Evolutionary conservation across 2,329 filamentous ascomycete genomes (phyloP).

Genomic region (Gaeumannomyces tritici): DNA sequence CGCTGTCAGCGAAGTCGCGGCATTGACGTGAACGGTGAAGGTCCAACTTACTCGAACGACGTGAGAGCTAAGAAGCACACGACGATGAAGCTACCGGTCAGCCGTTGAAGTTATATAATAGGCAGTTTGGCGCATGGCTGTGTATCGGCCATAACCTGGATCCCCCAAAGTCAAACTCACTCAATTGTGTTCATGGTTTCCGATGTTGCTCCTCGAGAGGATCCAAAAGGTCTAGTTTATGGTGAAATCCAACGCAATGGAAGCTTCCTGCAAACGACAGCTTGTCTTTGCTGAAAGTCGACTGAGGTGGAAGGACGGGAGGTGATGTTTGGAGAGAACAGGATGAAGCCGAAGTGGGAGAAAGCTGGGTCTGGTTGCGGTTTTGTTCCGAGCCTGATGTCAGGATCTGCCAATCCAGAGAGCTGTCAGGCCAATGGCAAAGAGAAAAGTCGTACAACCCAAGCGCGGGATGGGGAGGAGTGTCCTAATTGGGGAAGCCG

Average conservation of each 20-base stretch:
- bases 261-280: neutral
- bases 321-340: neutral
- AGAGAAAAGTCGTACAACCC: neutral
- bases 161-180: neutral
- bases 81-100: neutral
- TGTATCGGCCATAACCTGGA: neutral
- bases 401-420: neutral
- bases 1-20: neutral
- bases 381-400: neutral
- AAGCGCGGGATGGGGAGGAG: neutral
- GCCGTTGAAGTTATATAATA: neutral
- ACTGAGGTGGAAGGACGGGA: neutral
- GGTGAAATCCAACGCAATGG: neutral
- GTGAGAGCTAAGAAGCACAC: neutral
- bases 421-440: neutral
- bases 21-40: neutral
- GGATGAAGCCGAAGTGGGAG: neutral
- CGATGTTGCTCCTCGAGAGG: neutral
- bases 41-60: neutral
- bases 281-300: neutral
- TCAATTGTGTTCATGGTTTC: neutral
- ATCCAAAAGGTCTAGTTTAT: neutral
- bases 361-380: neutral
- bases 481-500: neutral
- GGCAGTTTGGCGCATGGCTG: neutral